Evolutionary conservation across 805 yeast genomes (phyloP).

Genomic region (Myxozyma monticola): DNA sequence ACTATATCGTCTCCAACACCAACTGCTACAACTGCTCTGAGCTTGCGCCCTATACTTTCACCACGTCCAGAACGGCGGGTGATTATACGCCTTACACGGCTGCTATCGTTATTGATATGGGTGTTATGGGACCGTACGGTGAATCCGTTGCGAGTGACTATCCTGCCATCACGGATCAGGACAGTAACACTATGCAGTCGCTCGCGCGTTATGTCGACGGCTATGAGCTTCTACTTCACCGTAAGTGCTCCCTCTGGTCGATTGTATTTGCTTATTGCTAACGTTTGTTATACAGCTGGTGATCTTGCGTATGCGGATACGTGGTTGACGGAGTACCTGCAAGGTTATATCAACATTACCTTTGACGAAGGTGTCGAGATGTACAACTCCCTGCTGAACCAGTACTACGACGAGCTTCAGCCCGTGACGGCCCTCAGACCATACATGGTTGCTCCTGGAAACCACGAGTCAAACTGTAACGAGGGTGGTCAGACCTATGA

Average conservation of each 20-base stretch:
- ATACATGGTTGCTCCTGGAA: constrained; percentile 32
- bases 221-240: constrained; percentile 21
- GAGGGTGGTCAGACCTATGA: constrained; percentile 23
- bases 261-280: background rate
- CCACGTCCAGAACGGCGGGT: constrained; percentile 28
- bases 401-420: constrained; percentile 31
- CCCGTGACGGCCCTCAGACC: constrained; percentile 25
- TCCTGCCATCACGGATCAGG: constrained; percentile 9
- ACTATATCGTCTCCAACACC: constrained; percentile 34
- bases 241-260: constrained; percentile 11
- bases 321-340: constrained; percentile 34
- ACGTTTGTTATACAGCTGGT: constrained; percentile 27
- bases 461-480: constrained; percentile 30
- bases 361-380: constrained; percentile 14
- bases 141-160: constrained; percentile 16
- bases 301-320: constrained; percentile 40
- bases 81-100: constrained; percentile 25
- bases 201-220: constrained; percentile 25
- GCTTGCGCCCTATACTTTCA: constrained; percentile 22
- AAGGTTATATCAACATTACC: constrained; percentile 15
- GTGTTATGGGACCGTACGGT: constrained; percentile 27
- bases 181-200: constrained; percentile 28
- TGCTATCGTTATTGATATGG: constrained; percentile 30
- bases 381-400: constrained; percentile 22
- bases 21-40: constrained; percentile 26